phyloP scores from a whole-genome alignment of 768 basidiomycete genomes.

The Psilocybe sp. region DNA sequence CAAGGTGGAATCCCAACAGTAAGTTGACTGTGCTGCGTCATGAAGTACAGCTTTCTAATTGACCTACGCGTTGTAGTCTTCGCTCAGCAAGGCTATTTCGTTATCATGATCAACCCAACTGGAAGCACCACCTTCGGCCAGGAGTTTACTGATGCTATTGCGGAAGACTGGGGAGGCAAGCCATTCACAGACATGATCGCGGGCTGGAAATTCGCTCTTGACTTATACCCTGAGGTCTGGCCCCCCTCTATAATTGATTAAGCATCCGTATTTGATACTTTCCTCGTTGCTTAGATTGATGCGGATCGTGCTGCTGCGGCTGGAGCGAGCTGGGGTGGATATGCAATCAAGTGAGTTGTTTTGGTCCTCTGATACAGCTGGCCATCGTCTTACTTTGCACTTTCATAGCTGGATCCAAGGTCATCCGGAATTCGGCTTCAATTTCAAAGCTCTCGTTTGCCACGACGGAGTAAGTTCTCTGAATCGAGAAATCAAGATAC shows the following conservation, averaged over 20 bases:
- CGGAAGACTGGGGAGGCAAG: conserved; percentile 82
- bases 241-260: background rate
- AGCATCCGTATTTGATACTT: background rate
- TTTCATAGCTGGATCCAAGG: conserved; percentile 86
- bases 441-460: conserved; percentile 88
- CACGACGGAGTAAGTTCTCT: conserved; percentile 76
- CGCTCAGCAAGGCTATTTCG: conserved; percentile 86
- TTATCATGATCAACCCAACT: conserved; percentile 87
- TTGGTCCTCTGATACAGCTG: background rate
- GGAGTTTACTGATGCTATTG: conserved; percentile 80
- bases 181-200: conserved; percentile 76
- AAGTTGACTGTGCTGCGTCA: conserved; percentile 1
- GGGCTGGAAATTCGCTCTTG: conserved; percentile 70
- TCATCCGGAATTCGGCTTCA: conserved; percentile 83
- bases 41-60: background rate
- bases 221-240: conserved; percentile 66
- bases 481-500: background rate
- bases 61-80: conserved; percentile 47
- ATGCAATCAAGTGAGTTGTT: conserved; percentile 72
- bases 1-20: conserved; percentile 90
- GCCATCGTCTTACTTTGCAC: conserved; percentile 5
- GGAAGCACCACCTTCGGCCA: conserved; percentile 94
- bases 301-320: conserved; percentile 68
- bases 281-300: conserved; percentile 49
- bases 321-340: conserved; percentile 86